Evolutionary conservation across 768 basidiomycete species (phyloP).

Genomic region (Termitomyces sp.): DNA sequence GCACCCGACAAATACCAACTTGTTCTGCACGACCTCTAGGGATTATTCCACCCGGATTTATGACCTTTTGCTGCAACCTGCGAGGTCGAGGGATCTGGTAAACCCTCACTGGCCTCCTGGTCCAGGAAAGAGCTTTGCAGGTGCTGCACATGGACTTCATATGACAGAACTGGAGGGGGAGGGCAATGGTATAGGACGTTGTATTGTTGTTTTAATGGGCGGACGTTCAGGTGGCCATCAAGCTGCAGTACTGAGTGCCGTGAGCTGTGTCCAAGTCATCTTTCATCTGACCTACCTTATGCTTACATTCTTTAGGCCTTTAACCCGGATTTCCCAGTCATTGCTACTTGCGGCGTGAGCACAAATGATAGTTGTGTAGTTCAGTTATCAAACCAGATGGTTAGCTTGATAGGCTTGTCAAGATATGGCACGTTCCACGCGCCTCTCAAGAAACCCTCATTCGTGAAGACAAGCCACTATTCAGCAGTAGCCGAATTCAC

Average conservation of each 20-base stretch:
- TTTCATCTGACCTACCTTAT: constrained; percentile 1
- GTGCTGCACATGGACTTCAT: constrained; percentile 68
- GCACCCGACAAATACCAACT: constrained; percentile 54
- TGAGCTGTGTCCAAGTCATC: constrained; percentile 31
- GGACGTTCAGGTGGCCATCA: constrained; percentile 72
- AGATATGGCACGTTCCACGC: constrained; percentile 66
- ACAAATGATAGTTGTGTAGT: background rate
- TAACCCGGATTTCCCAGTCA: constrained; percentile 56
- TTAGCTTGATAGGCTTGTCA: constrained; percentile 70
- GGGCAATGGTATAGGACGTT: constrained; percentile 61
- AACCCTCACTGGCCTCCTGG: constrained; percentile 63
- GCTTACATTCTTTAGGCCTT: constrained; percentile 47
- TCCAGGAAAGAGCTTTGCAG: constrained; percentile 47
- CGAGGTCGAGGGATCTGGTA: constrained; percentile 22
- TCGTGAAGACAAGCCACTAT: constrained; percentile 75
- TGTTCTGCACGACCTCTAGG: constrained; percentile 69
- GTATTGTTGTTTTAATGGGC: constrained; percentile 63
- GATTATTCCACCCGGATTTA: constrained; percentile 73
- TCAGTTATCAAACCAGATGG: background rate
- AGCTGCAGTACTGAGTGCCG: constrained; percentile 62
- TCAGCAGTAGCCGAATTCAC: constrained; percentile 65
- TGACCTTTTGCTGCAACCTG: constrained; percentile 42
- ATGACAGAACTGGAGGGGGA: constrained; percentile 63
- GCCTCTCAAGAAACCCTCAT: constrained; percentile 33
- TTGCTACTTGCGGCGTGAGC: constrained; percentile 78